Conservation (phyloP, 805 yeast genomes). For the Pichia heedii region DNA sequence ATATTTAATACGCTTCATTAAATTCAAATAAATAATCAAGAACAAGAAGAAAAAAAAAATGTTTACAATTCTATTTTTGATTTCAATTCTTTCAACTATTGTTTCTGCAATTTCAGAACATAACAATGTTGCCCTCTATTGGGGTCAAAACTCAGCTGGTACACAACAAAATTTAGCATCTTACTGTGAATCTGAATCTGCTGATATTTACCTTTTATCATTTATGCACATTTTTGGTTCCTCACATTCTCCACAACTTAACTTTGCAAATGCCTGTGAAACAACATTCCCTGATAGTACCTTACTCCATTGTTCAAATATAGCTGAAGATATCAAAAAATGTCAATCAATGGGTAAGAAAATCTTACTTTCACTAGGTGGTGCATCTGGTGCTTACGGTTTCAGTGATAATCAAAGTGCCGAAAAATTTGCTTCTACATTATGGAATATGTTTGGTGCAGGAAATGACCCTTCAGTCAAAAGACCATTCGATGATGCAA, state of each 20-base stretch:
- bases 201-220: slow-evolving; percentile 64
- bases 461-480: slow-evolving; percentile 33
- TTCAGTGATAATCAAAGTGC: slow-evolving; percentile 46
- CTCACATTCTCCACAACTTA: slow-evolving; percentile 30
- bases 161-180: slow-evolving; percentile 36
- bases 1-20: no score
- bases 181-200: slow-evolving; percentile 62
- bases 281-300: slow-evolving; percentile 33
- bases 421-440: slow-evolving; percentile 44
- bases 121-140: slow-evolving; percentile 63
- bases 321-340: slow-evolving; percentile 54
- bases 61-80: not conserved
- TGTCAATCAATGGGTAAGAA: slow-evolving; percentile 79
- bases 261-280: slow-evolving; percentile 48
- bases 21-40: no score
- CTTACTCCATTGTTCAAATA: slow-evolving; percentile 31
- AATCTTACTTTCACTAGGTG: slow-evolving; percentile 71
- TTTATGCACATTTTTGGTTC: slow-evolving; percentile 58
- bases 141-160: slow-evolving; percentile 86
- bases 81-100: slow-evolving; percentile 5
- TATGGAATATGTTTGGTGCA: slow-evolving; percentile 57
- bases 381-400: slow-evolving; percentile 54
- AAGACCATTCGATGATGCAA: slow-evolving; percentile 60
- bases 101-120: slow-evolving; percentile 8
- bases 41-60: slow-evolving; percentile 1